Percentiles rank a stretch among this genome's conserved stretches.
Conservation (phyloP, 345 rosid genomes). For the Noccaea bulbosa region DNA sequence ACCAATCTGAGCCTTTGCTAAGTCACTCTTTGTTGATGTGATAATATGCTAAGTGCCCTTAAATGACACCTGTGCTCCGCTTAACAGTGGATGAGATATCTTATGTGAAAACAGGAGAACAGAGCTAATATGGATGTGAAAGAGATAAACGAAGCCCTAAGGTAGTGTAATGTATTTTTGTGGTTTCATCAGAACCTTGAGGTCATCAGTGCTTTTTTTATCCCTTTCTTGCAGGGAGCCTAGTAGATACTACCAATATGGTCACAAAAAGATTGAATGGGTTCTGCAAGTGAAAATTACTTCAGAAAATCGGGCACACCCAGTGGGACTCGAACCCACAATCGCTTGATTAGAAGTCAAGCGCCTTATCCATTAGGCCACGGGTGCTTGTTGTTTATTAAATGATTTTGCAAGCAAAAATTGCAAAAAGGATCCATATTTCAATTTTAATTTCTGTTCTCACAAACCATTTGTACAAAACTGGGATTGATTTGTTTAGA, state of each 20-base stretch:
- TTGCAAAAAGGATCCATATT: no score
- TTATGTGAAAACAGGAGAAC: not conserved
- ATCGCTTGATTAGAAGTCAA: constrained; percentile 50
- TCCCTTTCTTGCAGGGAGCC: constrained; percentile 7
- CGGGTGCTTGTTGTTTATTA: constrained; percentile 24
- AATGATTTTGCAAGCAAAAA: no score
- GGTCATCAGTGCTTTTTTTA: not conserved
- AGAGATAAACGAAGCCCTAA: constrained; percentile 10
- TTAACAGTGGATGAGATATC: not conserved
- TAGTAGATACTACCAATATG: no score
- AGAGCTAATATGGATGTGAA: constrained; percentile 16
- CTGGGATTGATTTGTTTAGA: no score
- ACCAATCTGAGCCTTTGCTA: constrained; percentile 8
- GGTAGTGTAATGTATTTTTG: constrained; percentile 7
- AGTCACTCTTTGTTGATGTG: constrained; percentile 10
- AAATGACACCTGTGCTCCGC: no score
- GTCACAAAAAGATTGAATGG: no score
- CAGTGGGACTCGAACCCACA: constrained; percentile 46
- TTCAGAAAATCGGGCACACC: constrained; percentile 17
- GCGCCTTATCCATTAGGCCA: constrained; percentile 51
- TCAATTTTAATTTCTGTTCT: no score
- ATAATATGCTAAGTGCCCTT: not conserved
- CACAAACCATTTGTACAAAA: no score
- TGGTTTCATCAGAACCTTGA: not conserved
- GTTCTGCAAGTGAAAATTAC: not conserved